Base-by-base conservation (phyloP, 2,329 filamentous ascomycete genomes). In the Aspergillus sp. region DNA sequence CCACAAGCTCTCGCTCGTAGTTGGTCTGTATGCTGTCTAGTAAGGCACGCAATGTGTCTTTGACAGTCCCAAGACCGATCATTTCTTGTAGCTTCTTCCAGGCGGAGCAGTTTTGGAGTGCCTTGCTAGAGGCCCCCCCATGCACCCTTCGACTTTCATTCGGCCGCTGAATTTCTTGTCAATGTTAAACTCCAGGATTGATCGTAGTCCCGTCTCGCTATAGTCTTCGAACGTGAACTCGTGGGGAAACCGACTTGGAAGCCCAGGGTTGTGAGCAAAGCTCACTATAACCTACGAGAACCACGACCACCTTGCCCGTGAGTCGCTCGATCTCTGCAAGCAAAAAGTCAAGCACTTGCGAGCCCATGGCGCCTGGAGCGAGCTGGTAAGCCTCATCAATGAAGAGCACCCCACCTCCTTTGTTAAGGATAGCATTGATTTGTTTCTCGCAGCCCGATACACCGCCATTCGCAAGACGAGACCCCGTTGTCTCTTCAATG, bases 361-460 rank as follows among this genome's bases (percentile, higher is more conserved):
- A 79, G 0, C 90, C 90, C 0, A 84, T 85, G 2, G 72, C 68
- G 23, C 78, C 0, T 85, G 85, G 0, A 86, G 19, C 82, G 0
- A 94, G 79, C 65, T 93, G 90, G 68, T 94, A 93, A 0, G 91
- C 90, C 72, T 94, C 91, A 62, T 94, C 91, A 23, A 94, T 89
- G 69, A 94, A 93, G 1, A 92, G 69, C 0, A 88, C 88, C 0
- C 91, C 91, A 0, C 90, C 91, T 0, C 85, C 87, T 0, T 75
- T 66, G 30, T 87, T 79, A 4, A 86, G 72, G 0, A 93, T 80
- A 0, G 79, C 67, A 2, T 89, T 80, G 6, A 91, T 76, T 0
- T 87, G 74, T 13, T 82, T 81, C 68, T 90, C 82, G 64, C 83
- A 86, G 0, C 82, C 85, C 0, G 77, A 58, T 0, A 91, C 83